Conservation (phyloP, 176 grass and related monocot genomes). For the Oryza glaberrima region DNA sequence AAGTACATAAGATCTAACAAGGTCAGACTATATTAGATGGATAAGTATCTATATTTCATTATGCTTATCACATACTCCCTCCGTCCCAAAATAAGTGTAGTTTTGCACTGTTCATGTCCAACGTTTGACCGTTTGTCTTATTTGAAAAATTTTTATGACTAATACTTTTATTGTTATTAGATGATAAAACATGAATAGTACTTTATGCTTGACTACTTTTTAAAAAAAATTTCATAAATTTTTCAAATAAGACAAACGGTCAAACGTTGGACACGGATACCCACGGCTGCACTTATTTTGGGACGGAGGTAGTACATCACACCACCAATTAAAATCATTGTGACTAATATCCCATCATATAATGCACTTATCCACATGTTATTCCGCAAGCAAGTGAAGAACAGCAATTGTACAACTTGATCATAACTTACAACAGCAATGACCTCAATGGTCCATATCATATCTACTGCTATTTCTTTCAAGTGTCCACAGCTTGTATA, state of each 20-base stretch:
- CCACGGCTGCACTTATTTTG: no score
- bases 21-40: slow-evolving; percentile 4
- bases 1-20: slow-evolving; percentile 2
- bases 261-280: no score
- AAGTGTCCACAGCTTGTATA: neutral
- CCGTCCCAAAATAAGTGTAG: no score
- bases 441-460: neutral
- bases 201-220: no score
- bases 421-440: slow-evolving; percentile 25
- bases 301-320: neutral
- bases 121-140: no score
- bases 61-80: neutral
- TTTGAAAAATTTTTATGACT: no score
- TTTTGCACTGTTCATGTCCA: no score
- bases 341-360: neutral
- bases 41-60: slow-evolving; percentile 1
- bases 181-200: no score
- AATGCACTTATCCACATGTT: slow-evolving; percentile 9
- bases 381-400: neutral
- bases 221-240: no score
- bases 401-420: neutral
- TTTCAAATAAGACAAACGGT: no score
- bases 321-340: slow-evolving; percentile 6
- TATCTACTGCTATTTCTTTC: slow-evolving; percentile 35
- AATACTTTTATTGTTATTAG: no score